Percentiles rank a stretch among this genome's conserved stretches.
These are phyloP conservation scores for Logfia minima DNA, from an alignment of 129 eudicot genomes.

Conservation along the genomic window DNA sequence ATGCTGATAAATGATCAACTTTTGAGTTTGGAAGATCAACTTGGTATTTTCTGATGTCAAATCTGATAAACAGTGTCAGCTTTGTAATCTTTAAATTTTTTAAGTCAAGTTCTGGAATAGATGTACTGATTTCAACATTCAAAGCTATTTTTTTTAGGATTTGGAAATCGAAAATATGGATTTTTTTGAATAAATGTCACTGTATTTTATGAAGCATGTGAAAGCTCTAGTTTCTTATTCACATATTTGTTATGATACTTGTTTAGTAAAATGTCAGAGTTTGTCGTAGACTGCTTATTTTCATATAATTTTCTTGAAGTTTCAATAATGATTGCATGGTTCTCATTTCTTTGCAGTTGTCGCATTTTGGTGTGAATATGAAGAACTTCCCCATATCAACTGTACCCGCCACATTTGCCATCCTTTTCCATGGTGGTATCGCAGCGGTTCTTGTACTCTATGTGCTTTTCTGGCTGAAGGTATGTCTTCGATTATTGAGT, in stretches of 20 bases:
- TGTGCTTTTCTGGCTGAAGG: conserved; percentile 92
- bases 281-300: background rate
- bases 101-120: no score
- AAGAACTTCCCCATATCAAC: conserved; percentile 80
- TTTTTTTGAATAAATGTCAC: no score
- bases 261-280: background rate
- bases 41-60: no score
- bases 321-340: background rate
- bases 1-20: no score
- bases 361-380: conserved; percentile 69
- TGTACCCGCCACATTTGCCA: conserved; percentile 64
- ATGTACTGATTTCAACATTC: no score
- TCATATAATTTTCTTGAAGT: background rate
- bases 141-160: no score
- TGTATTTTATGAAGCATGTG: background rate
- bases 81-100: no score
- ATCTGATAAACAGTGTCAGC: no score
- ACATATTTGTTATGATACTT: background rate
- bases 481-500: conserved; percentile 19
- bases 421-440: conserved; percentile 74
- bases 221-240: background rate
- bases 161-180: no score
- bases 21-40: no score
- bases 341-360: conserved; percentile 39
- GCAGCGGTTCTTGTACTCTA: conserved; percentile 79